Percentiles rank a stretch among this genome's conserved stretches.
phyloP scores from a whole-genome alignment of 1,284 basidiomycete species.

The Rhizoctonia solani region DNA sequence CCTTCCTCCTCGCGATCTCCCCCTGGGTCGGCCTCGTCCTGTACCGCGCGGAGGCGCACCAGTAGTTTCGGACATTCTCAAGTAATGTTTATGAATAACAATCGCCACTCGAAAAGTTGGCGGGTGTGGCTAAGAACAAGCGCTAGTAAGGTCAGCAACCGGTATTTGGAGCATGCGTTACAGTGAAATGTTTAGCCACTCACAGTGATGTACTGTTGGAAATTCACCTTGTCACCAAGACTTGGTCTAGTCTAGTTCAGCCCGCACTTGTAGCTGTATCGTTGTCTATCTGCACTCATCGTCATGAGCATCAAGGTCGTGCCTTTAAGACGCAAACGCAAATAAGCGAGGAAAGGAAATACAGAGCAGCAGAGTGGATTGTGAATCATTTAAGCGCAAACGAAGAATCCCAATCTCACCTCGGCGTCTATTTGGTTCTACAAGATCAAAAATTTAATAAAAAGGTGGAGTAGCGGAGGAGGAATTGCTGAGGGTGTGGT shows the following conservation, averaged over 20 bases:
- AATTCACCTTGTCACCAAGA: not conserved
- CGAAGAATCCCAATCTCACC: not conserved
- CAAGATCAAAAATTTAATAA: too few species aligned
- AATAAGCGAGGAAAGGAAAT: not conserved
- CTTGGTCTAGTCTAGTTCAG: not conserved
- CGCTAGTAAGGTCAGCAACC: too few species aligned
- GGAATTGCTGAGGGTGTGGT: too few species aligned
- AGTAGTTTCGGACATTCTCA: not conserved
- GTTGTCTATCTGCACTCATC: constrained; percentile 6
- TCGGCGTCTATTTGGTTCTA: too few species aligned
- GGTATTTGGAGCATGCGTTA: not conserved
- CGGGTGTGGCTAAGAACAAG: not conserved
- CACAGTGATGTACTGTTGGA: not conserved
- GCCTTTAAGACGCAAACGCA: too few species aligned
- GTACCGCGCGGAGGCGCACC: not conserved
- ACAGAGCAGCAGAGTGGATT: not conserved
- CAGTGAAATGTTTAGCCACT: constrained; percentile 5
- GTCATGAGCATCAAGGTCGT: constrained; percentile 11
- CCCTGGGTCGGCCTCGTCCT: not conserved
- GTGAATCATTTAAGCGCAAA: not conserved
- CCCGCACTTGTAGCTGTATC: not conserved
- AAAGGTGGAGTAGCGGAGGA: too few species aligned
- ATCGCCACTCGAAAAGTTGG: not conserved
- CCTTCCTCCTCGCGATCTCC: not conserved
- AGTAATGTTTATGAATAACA: too few species aligned